Evolutionary conservation across 495 filamentous ascomycete genomes (phyloP), one percentile per base, ranked within the genome.

Genomic region (Talaromyces trachyspermus): DNA sequence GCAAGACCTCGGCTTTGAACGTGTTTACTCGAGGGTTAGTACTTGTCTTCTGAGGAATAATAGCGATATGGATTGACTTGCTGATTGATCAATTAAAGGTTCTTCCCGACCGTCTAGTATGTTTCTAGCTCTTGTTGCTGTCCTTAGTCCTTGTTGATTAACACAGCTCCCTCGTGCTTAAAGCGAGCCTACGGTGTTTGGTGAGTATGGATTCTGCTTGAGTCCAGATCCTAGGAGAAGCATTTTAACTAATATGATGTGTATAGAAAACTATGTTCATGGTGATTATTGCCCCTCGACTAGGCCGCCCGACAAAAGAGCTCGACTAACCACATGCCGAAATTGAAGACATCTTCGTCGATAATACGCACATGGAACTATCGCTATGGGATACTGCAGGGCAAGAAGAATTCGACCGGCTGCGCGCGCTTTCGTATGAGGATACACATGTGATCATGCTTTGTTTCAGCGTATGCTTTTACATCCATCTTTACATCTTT

Each of bases 401-500:
- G 12, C 92, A 98, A 71, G 92, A 98, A 72, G 92, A 98, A 80
- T 98, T 97, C 70, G 92, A 98, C 69, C 86, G 92, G 15, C 73
- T 98, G 62, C 85, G 92, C 54, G 89, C 87, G 50, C 80, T 98
- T 12, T 95, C 89, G 48, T 98, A 98, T 71, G 94, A 95, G 58
- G 90, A 98, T 57, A 98, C 92, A 24, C 92, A 98, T 59, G 81
- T 92, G 14, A 92, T 98, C 46, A 95, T 98, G 85, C 86, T 98
- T 42, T 98, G 92, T 71, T 98, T 95, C 67, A 88, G 84, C 61
- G 90, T 83, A 63, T 20, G 20, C 11, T 11, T 40, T 22, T 9
- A 12, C n/a, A 5, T 26, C 18, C 26, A 7, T 15, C 7, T 19
- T 23, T 4, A 23, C 2, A 45, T 4, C 26, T 2, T 20, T 14